These are phyloP conservation scores for Fusarium equiseti DNA, from an alignment of 2,329 filamentous ascomycete species.

Conservation along the genomic window DNA sequence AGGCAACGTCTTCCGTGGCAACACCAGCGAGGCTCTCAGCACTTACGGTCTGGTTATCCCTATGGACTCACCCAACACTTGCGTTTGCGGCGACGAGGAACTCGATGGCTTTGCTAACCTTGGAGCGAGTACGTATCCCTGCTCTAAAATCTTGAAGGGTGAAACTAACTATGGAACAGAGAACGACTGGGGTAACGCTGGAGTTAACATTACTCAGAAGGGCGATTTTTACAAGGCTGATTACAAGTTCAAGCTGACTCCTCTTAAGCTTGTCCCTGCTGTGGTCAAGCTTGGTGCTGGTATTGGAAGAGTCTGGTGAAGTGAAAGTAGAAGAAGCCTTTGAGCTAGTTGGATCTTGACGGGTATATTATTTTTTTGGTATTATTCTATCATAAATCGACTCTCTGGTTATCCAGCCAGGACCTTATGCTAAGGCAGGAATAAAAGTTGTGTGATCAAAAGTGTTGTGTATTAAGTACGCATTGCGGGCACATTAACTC, in stretches of 20 bases:
- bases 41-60: conserved; percentile 69
- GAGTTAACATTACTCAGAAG: conserved; percentile 64
- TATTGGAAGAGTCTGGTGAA: conserved; percentile 55
- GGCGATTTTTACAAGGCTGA: conserved; percentile 62
- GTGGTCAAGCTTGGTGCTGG: conserved; percentile 60
- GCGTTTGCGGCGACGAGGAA: conserved; percentile 64
- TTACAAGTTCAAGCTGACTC: conserved; percentile 63
- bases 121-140: conserved; percentile 59
- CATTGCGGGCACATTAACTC: too few relatives aligned
- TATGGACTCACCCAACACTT: conserved; percentile 65
- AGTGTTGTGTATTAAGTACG: too few relatives aligned
- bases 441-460: too few relatives aligned
- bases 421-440: too few relatives aligned
- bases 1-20: conserved; percentile 61
- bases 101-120: conserved; percentile 67
- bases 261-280: conserved; percentile 56
- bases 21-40: conserved; percentile 62
- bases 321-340: background rate
- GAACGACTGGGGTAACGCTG: conserved; percentile 62
- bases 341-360: background rate
- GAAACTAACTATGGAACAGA: conserved; percentile 36
- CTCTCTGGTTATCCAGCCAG: too few relatives aligned
- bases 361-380: too few relatives aligned
- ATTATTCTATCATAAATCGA: background rate
- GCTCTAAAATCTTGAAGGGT: conserved; percentile 26